Evolutionary conservation across 2,329 filamentous ascomycete species (phyloP), one percentile per base, ranked within the genome.

Genomic region (Pseudogymnoascus destructans): DNA sequence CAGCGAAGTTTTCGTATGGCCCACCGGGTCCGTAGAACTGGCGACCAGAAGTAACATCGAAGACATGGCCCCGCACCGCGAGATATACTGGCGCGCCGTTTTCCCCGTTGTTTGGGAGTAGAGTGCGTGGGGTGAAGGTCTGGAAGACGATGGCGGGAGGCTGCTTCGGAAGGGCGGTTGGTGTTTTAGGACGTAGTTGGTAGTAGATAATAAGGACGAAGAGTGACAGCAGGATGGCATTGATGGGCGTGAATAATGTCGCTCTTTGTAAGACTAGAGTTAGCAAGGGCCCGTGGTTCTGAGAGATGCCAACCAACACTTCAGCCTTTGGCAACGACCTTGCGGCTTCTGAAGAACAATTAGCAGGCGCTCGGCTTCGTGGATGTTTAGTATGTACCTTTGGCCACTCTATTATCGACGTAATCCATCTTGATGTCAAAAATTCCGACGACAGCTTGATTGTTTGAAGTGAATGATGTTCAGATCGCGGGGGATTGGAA

Each of bases 11-110:
- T 71, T 85, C 85, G 72, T 98, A 98, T 1, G 92, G 90, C 0
- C 92, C 92, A 10, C 90, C 91, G 17, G 93, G 93, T 3, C 93
- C 93, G 74, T 98, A 98, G 73, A 97, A 97, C 75, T 95, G 91
- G 68, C 86, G 82, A 21, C 93, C 92, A 11, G 83, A 75, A 0
- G 85, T 83, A 21, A 97, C 92, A 70, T 98, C 93, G 70, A 96
- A 97, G 63, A 97, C 85, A 56, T 83, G 84, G 57, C 93, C 91
- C 40, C 89, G 87, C 15, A 97, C 90, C n/a, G 89, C 87, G 55
- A 98, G 80, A 73, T 89, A 95, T 59, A 97, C 88, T 55, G 89
- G 89, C 64, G 75, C 76, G 66, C 78, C 79, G 67, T 86, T 77
- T 75, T 66, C 77, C 78, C 93, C 93, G 73, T 92, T 91, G 78